These are phyloP conservation scores for Tubosaeta sp. DNA, from an alignment of 768 basidiomycete species.

Conservation along the genomic window DNA sequence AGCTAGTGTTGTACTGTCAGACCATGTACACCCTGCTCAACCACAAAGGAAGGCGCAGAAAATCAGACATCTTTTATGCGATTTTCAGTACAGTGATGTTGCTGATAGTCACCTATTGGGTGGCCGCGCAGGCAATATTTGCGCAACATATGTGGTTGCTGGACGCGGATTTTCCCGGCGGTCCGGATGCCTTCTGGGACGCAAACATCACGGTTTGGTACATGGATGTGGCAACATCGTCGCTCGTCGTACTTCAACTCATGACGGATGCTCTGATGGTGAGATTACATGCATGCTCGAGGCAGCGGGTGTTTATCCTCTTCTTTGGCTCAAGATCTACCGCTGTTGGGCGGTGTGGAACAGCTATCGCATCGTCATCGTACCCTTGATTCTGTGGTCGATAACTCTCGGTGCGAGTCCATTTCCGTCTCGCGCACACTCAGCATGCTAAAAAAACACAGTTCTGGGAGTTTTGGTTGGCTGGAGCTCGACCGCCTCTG, in stretches of 20 bases:
- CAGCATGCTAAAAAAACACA: not conserved
- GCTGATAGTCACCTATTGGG: constrained; percentile 27
- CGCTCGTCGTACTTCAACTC: constrained; percentile 26
- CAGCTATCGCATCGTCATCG: constrained; percentile 3
- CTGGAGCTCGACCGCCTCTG: not conserved
- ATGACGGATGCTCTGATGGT: constrained; percentile 27
- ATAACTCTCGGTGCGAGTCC: constrained; percentile 8
- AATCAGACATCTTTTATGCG: constrained; percentile 11
- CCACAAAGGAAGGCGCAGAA: not conserved
- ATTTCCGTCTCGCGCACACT: not conserved
- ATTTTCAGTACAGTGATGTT: constrained; percentile 19
- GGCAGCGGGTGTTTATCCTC: not conserved
- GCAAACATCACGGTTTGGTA: constrained; percentile 14
- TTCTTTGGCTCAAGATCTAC: constrained; percentile 27
- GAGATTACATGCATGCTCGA: constrained; percentile 7
- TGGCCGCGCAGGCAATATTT: constrained; percentile 11
- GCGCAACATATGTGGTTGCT: constrained; percentile 30
- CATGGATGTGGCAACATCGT: constrained; percentile 15
- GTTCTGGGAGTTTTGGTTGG: constrained; percentile 2
- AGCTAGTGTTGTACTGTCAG: constrained; percentile 7
- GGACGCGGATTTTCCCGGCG: constrained; percentile 26
- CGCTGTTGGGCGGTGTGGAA: constrained; percentile 35
- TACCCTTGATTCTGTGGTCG: constrained; percentile 14
- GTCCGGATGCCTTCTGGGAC: constrained; percentile 15
- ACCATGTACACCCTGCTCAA: constrained; percentile 10